phyloP scores from a whole-genome alignment of 2,329 filamentous ascomycete genomes.

The Thelonectria rubi region DNA sequence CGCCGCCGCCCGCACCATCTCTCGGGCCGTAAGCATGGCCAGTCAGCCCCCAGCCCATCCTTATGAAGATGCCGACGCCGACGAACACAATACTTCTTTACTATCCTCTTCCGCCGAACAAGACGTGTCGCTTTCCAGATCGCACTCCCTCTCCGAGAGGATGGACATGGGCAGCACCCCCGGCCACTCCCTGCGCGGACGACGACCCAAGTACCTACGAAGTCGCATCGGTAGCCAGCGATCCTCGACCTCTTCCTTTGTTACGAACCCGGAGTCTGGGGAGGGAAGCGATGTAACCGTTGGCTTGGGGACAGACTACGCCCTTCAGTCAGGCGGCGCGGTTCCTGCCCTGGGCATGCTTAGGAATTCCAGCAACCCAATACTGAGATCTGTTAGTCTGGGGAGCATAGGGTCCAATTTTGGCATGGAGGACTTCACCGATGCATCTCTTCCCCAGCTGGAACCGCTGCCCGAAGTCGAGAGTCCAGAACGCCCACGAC shows the following conservation, averaged over 20 bases:
- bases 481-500: conserved; percentile 49
- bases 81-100: conserved; percentile 45
- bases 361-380: conserved; percentile 60
- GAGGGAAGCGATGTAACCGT: conserved; percentile 79
- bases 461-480: conserved; percentile 61
- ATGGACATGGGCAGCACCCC: conserved; percentile 58
- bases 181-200: conserved; percentile 56
- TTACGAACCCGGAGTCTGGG: conserved; percentile 61
- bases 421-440: conserved; percentile 68
- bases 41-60: conserved; percentile 42
- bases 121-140: conserved; percentile 44
- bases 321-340: conserved; percentile 83
- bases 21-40: conserved; percentile 59
- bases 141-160: conserved; percentile 45
- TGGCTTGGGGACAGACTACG: conserved; percentile 75
- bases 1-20: conserved; percentile 62
- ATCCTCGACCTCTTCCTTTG: conserved; percentile 68
- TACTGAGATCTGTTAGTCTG: conserved; percentile 83
- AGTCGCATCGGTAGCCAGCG: conserved; percentile 66
- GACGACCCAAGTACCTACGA: conserved; percentile 66
- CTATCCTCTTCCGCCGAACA: conserved; percentile 43
- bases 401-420: conserved; percentile 82
- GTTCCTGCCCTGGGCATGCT: conserved; percentile 64
- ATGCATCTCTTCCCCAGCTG: conserved; percentile 56
- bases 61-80: conserved; percentile 40